phyloP scores from a whole-genome alignment of 805 yeast species.

The Groenewaldozyma tartarivorans region DNA sequence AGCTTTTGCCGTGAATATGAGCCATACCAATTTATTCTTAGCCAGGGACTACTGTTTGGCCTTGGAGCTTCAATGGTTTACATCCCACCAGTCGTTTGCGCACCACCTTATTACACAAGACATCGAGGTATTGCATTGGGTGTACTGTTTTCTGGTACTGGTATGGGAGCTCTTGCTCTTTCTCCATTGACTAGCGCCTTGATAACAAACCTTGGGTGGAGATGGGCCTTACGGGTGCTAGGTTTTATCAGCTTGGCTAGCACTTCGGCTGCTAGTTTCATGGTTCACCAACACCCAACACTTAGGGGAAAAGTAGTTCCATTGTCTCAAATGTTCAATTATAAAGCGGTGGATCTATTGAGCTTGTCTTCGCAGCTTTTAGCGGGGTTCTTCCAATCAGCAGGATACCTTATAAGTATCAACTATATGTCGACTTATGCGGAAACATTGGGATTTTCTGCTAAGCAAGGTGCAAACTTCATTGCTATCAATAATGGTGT shows the following conservation, averaged over 20 bases:
- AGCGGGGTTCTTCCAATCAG: constrained; percentile 13
- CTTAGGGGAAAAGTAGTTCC: not conserved
- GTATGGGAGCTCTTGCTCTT: constrained; percentile 18
- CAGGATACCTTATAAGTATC: constrained; percentile 15
- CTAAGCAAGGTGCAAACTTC: constrained; percentile 14
- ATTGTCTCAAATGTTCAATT: constrained; percentile 4
- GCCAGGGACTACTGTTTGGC: constrained; percentile 16
- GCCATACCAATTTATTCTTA: constrained; percentile 15
- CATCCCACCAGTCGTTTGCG: constrained; percentile 17
- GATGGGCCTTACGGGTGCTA: constrained; percentile 14
- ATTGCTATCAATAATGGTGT: constrained; percentile 17
- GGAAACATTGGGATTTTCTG: constrained; percentile 13
- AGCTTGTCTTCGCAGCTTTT: constrained; percentile 12
- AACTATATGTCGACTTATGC: constrained; percentile 16
- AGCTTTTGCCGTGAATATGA: constrained; percentile 3
- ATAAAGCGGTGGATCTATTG: too few species aligned
- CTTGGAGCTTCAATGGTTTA: constrained; percentile 13
- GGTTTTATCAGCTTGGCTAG: constrained; percentile 9
- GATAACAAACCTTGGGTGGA: constrained; percentile 12
- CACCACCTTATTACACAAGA: constrained; percentile 15
- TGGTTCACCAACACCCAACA: constrained; percentile 12
- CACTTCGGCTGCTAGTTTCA: constrained; percentile 7
- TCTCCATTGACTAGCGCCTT: constrained; percentile 13
- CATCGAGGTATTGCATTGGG: constrained; percentile 21
- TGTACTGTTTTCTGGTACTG: constrained; percentile 18